Evolutionary conservation across 495 filamentous ascomycete genomes (phyloP), one percentile per base, ranked within the genome.

Genomic region (Aspergillus ostianus): DNA sequence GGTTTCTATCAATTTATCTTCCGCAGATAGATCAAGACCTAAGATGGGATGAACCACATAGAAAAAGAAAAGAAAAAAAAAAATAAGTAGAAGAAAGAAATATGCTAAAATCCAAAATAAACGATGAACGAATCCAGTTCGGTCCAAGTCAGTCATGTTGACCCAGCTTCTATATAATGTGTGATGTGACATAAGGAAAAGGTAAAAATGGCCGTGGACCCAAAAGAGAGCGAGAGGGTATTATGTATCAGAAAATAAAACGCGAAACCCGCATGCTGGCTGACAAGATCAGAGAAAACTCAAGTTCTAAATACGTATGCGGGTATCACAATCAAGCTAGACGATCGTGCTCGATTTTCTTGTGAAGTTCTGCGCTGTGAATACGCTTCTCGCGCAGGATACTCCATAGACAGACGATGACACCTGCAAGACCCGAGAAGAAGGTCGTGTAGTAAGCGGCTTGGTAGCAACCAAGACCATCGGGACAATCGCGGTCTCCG

Each of bases 361-460:
- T 70, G 47, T 54, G 66, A 26, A 57, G 36, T 41, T 41, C 51
- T 2, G 57, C 47, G 1, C 61, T 58, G 53, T 75, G 70, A 21
- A 76, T 61, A 56, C 62, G 70, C 27, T 74, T 75, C 62, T 93
- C 89, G 58, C 87, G 84, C 66, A 85, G 76, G 63, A 97, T 97
- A 56, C 86, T 87, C 84, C 85, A 90, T 29, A 96, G 66, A 54
- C 86, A 87, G 15, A 93, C 80, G 0, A 76, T 64, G 4, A 96
- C 73, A 2, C 88, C 94, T 4, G 88, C 61, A 15, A 90, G 64
- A 53, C 90, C 92, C 0, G 90, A 87, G 32, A 82, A 79, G 21
- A 95, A 81, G n/a, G 93, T 97, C 46, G 93, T 80, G 58, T 81
- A 86, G 66, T 97, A 98, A 3, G 93, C 93, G 15, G 84, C 74